Base-by-base conservation (phyloP, 306 rosid genomes). In the Aeschynomene evenia region DNA sequence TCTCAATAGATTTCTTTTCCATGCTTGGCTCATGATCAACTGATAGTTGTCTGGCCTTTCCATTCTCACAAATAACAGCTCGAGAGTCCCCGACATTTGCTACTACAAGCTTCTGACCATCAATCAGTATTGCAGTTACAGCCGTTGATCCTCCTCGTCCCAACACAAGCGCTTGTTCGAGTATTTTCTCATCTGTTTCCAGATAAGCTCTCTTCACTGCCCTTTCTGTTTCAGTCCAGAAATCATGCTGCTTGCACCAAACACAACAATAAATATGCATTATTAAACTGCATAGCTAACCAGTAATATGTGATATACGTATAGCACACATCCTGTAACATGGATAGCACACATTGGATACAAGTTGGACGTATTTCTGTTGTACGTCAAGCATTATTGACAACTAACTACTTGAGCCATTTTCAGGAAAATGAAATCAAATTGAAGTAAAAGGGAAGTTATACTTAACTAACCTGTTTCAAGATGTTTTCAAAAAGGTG, bases 91-190 rank as follows among this genome's bases (percentile, higher is more conserved):
- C 97, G 22, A 95, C 76, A 36, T 95, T 95, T 23, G 96, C 99
- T 52, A 95, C 96, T 29, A 95, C 78, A 67, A 91, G 79, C 85
- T 75, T 83, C 19, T 77, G 82, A 77, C 99, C 85, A 76, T 95
- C 79, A 7, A 95, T 87, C 76, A 95, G 66, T 81, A 95, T 91
- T 51, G 99, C 99, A 7, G 99, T 91, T 31, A 95, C 99, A 29
- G 99, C 99, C 48, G 99, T 95, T 57, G 99, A 95, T 62, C 99
- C 99, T 14, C 97, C 99, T 77, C 63, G 81, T 18, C 99, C 97
- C 73, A 95, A 80, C 72, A n/a, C n/a, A n/a, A n/a, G n/a, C n/a
- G n/a, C n/a, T n/a, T n/a, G n/a, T n/a, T n/a, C n/a, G n/a, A n/a
- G n/a, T n/a, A n/a, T n/a, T n/a, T n/a, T n/a, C n/a, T 89, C 89